phyloP scores from a whole-genome alignment of 83 land plant species.

The Picea abies region DNA sequence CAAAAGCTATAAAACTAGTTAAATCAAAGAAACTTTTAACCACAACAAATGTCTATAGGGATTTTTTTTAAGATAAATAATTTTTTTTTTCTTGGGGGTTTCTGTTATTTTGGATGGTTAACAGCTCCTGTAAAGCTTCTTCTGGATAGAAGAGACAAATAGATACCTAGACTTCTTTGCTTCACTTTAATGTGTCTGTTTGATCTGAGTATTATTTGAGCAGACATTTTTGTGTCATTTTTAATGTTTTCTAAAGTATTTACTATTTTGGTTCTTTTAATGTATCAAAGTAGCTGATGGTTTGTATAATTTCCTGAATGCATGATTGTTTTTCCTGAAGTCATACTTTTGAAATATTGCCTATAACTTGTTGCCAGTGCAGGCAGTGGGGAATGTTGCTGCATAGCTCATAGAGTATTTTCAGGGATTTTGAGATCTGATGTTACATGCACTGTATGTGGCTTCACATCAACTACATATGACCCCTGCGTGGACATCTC shows the following conservation, averaged over 20 bases:
- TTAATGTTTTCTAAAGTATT: background rate
- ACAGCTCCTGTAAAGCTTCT: too few relatives aligned
- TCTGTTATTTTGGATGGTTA: too few relatives aligned
- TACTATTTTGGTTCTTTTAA: background rate
- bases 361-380: conserved; percentile 27
- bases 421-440: conserved; percentile 93
- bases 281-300: background rate
- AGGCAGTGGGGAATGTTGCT: conserved; percentile 70
- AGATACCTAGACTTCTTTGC: background rate
- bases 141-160: background rate
- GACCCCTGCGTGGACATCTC: conserved; percentile 94
- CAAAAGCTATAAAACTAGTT: too few relatives aligned
- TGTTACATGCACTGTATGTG: conserved; percentile 87
- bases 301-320: background rate
- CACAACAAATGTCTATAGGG: too few relatives aligned
- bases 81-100: too few relatives aligned
- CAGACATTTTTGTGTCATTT: background rate
- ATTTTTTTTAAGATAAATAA: too few relatives aligned
- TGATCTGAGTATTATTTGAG: background rate
- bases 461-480: conserved; percentile 83
- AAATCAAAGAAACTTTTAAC: too few relatives aligned
- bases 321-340: background rate
- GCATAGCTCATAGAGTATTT: conserved; percentile 87
- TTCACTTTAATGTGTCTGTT: background rate
- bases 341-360: background rate